A percentile compares a stretch with the other conserved stretches of the same genome.
Evolutionary conservation across 495 filamentous ascomycete genomes (phyloP).

Genomic region (Entonaema liquescens): DNA sequence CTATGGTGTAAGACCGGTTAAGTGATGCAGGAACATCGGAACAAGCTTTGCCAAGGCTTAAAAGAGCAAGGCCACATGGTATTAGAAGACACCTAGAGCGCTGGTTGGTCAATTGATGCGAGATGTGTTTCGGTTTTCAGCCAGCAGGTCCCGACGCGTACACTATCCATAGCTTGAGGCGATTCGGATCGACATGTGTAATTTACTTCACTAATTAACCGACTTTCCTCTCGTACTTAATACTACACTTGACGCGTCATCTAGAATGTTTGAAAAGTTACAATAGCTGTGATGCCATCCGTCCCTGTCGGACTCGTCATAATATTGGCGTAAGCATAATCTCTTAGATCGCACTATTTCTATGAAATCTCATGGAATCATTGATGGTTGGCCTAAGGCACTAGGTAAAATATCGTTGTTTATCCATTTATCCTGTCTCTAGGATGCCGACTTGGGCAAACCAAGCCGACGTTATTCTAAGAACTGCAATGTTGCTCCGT

Average conservation of each 20-base stretch:
- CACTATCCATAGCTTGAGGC: slow-evolving; percentile 53
- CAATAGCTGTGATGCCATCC: slow-evolving; percentile 22
- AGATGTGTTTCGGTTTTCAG: slow-evolving; percentile 57
- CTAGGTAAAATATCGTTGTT: slow-evolving; percentile 17
- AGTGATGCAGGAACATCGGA: slow-evolving; percentile 28
- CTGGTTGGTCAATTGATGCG: slow-evolving; percentile 49
- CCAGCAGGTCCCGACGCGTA: slow-evolving; percentile 49
- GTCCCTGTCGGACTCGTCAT: slow-evolving; percentile 27
- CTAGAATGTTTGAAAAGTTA: slow-evolving; percentile 1
- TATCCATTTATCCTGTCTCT: slow-evolving; percentile 19
- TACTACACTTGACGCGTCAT: slow-evolving; percentile 33
- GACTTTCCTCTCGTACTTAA: slow-evolving; percentile 10
- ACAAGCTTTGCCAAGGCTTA: slow-evolving; percentile 39
- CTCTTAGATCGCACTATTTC: slow-evolving; percentile 1
- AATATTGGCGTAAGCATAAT: slow-evolving; percentile 17
- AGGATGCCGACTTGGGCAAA: not conserved
- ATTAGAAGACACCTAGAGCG: slow-evolving; percentile 4
- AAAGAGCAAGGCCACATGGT: slow-evolving; percentile 19
- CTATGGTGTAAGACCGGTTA: slow-evolving; percentile 6
- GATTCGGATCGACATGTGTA: slow-evolving; percentile 52
- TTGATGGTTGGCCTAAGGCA: not conserved
- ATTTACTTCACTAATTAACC: slow-evolving; percentile 35
- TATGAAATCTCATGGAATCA: not conserved
- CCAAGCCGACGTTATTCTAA: not conserved
- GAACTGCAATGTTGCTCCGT: slow-evolving; percentile 9